Conservation (phyloP, 2,329 filamentous ascomycete genomes). For the Aspergillus brunneoviolaceus region DNA sequence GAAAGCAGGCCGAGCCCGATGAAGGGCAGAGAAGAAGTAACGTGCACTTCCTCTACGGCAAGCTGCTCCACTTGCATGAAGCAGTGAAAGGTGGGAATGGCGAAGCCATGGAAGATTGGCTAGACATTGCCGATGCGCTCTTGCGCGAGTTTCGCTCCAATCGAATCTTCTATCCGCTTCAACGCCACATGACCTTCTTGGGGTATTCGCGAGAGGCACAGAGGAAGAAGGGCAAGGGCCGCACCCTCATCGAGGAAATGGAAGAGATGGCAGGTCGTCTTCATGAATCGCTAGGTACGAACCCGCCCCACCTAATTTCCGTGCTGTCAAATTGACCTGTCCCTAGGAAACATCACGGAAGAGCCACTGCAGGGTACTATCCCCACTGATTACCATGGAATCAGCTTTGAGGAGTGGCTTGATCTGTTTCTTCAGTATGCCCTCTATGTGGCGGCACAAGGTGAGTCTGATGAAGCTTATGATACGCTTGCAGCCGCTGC, state of each 20-base stretch:
- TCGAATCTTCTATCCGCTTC: slow-evolving; percentile 58
- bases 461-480: slow-evolving; percentile 71
- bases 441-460: slow-evolving; percentile 67
- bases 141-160: slow-evolving; percentile 62
- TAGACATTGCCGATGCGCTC: slow-evolving; percentile 59
- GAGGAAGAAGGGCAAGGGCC: slow-evolving; percentile 37
- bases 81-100: slow-evolving; percentile 51
- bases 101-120: slow-evolving; percentile 55
- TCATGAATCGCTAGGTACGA: slow-evolving; percentile 42
- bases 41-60: slow-evolving; percentile 46
- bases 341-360: slow-evolving; percentile 23
- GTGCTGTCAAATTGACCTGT: slow-evolving; percentile 15
- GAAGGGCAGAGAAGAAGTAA: slow-evolving; percentile 42
- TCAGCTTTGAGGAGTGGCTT: slow-evolving; percentile 81
- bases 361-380: slow-evolving; percentile 34
- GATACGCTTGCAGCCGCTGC: slow-evolving; percentile 74
- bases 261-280: slow-evolving; percentile 46
- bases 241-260: slow-evolving; percentile 43
- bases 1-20: slow-evolving; percentile 26
- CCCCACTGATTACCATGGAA: slow-evolving; percentile 67
- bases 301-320: background rate
- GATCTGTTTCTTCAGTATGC: slow-evolving; percentile 88
- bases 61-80: slow-evolving; percentile 49
- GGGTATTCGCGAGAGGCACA: slow-evolving; percentile 48
- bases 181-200: slow-evolving; percentile 52